phyloP scores from a whole-genome alignment of 805 yeast genomes.

The Barnettozyma wickerhamii region DNA sequence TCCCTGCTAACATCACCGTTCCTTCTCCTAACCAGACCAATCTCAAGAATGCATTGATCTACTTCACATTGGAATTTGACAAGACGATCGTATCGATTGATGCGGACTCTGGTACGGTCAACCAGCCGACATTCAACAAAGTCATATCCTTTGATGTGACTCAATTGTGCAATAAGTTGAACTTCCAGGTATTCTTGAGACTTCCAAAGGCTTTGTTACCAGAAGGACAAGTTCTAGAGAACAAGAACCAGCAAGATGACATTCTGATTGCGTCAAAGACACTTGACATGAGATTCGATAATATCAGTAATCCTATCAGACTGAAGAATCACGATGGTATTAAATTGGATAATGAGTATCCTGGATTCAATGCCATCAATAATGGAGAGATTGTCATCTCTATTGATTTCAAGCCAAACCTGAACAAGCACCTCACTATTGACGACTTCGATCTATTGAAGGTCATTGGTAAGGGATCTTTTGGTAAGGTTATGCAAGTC shows the following conservation, averaged over 20 bases:
- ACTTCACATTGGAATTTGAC: constrained; percentile 89
- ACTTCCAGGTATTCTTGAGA: constrained; percentile 73
- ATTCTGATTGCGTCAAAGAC: constrained; percentile 70
- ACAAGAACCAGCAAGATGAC: constrained; percentile 34
- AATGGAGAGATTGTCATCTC: constrained; percentile 56
- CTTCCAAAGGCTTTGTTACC: constrained; percentile 57
- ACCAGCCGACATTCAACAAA: constrained; percentile 78
- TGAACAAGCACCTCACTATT: constrained; percentile 66
- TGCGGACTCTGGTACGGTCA: constrained; percentile 78
- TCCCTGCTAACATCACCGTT: constrained; percentile 52
- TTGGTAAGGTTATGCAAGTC: constrained; percentile 99
- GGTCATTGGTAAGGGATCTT: constrained; percentile 97
- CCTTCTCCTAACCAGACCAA: constrained; percentile 40
- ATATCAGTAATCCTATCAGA: constrained; percentile 47
- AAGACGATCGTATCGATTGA: constrained; percentile 88
- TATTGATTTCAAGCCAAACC: constrained; percentile 65
- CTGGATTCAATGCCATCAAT: constrained; percentile 4
- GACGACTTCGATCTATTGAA: constrained; percentile 91
- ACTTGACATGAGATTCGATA: constrained; percentile 52
- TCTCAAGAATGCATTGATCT: constrained; percentile 62
- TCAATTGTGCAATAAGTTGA: constrained; percentile 54
- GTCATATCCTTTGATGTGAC: constrained; percentile 89
- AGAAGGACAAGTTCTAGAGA: background rate
- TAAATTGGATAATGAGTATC: constrained; percentile 31
- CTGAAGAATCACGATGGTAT: constrained; percentile 64